These are phyloP conservation scores for Dispira simplex DNA, from an alignment of 192 early-diverging fungal genomes.

Conservation along the genomic window DNA sequence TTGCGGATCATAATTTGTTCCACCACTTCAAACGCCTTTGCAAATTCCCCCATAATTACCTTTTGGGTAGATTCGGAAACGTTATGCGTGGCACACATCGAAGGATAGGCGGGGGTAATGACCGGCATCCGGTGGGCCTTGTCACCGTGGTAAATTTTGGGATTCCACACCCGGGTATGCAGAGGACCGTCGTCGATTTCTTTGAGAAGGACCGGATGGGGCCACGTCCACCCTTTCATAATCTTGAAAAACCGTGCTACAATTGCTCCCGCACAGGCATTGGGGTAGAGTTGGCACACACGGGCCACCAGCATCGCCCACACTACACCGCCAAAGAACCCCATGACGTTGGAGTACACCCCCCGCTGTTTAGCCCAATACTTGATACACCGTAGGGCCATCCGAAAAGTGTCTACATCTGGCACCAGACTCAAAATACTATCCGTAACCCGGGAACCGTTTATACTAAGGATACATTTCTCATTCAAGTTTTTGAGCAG, in stretches of 20 bases:
- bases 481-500: constrained; percentile 82
- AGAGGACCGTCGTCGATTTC: constrained; percentile 75
- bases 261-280: constrained; percentile 74
- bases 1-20: constrained; percentile 63
- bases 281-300: constrained; percentile 92
- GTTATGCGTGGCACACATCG: constrained; percentile 97
- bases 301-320: constrained; percentile 97
- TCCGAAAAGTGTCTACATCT: constrained; percentile 73
- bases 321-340: constrained; percentile 95
- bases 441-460: constrained; percentile 95
- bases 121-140: constrained; percentile 85
- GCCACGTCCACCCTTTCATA: constrained; percentile 85
- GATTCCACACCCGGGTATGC: constrained; percentile 89
- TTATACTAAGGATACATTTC: constrained; percentile 70
- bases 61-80: constrained; percentile 72
- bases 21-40: constrained; percentile 56
- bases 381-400: constrained; percentile 87
- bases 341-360: constrained; percentile 93
- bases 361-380: constrained; percentile 90
- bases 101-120: constrained; percentile 97
- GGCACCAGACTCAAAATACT: constrained; percentile 91
- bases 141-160: constrained; percentile 68
- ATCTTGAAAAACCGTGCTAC: constrained; percentile 84
- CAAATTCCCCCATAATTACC: constrained; percentile 77
- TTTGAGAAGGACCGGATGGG: constrained; percentile 80